Evolutionary conservation across 2,329 filamentous ascomycete genomes (phyloP).

Genomic region (Fusarium paranaense): DNA sequence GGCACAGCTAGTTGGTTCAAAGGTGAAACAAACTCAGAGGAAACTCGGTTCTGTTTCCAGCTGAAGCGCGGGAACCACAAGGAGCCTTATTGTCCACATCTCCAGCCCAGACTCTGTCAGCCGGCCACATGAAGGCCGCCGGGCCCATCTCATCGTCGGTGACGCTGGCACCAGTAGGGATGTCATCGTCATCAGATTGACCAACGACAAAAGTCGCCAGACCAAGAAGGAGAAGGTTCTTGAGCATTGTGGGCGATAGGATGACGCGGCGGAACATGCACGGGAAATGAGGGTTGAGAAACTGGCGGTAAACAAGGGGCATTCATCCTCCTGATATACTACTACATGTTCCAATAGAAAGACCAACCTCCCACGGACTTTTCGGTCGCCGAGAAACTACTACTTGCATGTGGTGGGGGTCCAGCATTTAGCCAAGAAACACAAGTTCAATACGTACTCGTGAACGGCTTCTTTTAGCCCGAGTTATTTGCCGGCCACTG

Average conservation of each 20-base stretch:
- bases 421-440: background rate
- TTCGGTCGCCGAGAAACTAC: conserved; percentile 12
- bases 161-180: conserved; percentile 22
- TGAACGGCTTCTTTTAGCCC: background rate
- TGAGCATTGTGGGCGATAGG: conserved; percentile 15
- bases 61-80: conserved; percentile 63
- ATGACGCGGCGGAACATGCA: background rate
- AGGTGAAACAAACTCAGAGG: conserved; percentile 57
- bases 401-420: conserved; percentile 3
- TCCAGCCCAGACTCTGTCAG: conserved; percentile 66
- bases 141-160: conserved; percentile 59
- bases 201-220: conserved; percentile 15
- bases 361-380: background rate
- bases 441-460: background rate
- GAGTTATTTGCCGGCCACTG: background rate
- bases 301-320: conserved; percentile 6
- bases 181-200: conserved; percentile 20
- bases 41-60: conserved; percentile 65
- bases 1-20: background rate
- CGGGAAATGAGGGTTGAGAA: background rate
- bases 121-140: conserved; percentile 71
- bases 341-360: background rate
- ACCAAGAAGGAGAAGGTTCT: conserved; percentile 16
- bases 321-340: conserved; percentile 26
- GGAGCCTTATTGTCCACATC: conserved; percentile 67